Percentiles rank a stretch among this genome's conserved stretches.
phyloP scores from a whole-genome alignment of 148 eudicot genomes.

The Linanthus parryae region DNA sequence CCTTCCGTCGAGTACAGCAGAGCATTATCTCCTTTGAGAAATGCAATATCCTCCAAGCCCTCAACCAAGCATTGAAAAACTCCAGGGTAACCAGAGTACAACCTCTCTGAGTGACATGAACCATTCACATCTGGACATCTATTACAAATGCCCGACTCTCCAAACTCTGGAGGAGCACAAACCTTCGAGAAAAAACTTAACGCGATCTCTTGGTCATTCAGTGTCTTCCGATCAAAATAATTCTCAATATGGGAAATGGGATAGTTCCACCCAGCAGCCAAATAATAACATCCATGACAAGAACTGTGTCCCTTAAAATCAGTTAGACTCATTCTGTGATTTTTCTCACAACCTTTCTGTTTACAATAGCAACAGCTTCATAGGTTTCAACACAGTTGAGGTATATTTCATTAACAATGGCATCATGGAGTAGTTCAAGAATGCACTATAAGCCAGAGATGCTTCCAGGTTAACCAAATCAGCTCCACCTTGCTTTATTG shows the following conservation, averaged over 20 bases:
- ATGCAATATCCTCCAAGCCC: background rate
- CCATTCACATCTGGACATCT: background rate
- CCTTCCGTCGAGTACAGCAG: background rate
- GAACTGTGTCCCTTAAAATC: background rate
- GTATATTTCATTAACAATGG: background rate
- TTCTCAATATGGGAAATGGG: background rate
- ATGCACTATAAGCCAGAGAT: background rate
- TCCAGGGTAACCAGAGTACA: background rate
- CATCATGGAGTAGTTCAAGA: background rate
- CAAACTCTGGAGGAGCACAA: background rate
- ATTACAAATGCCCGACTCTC: background rate
- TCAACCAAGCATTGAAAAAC: background rate
- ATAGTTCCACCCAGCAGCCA: background rate
- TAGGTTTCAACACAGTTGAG: background rate
- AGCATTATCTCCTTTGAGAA: background rate
- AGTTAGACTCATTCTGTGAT: background rate
- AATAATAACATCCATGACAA: background rate
- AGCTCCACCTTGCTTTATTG: background rate
- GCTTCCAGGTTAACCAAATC: background rate
- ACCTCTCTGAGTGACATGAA: background rate
- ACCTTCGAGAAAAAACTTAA: background rate
- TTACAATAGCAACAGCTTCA: background rate
- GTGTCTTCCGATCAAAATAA: background rate
- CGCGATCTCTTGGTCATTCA: background rate
- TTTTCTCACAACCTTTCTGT: background rate